Base-by-base conservation (phyloP, 2,329 filamentous ascomycete species). In the Colletotrichum cereale region DNA sequence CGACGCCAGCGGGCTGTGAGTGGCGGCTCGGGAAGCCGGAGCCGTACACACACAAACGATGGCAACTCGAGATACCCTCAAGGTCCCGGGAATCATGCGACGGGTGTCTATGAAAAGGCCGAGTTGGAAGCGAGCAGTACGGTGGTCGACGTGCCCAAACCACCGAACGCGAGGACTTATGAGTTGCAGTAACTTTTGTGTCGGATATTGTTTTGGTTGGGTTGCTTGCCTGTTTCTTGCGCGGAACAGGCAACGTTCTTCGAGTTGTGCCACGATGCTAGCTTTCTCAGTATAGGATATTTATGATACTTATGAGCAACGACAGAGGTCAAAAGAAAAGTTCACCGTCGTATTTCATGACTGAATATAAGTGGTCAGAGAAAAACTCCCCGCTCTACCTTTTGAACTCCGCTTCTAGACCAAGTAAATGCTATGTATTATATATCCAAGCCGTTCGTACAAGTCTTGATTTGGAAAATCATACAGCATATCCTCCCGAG, bases 401-500 rank as follows among this genome's bases (percentile, higher is more conserved):
- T 16, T 40, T 2, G 3, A 11, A 18, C 2, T 14, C 16, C 5
- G 12, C 34, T 40, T 40, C n/a, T 7, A 57, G 18, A 38, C 21
- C 24, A 60, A 60, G 44, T 21, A 44, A 18, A 60, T 40, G 21
- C 21, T 29, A 44, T 61, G 1, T n/a, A 21, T 1, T 0, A n/a
- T n/a, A n/a, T 58, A 58, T 24, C 24, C 29, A 58, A 24, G 36
- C n/a, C 42, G 42, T 16, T 58, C n/a, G 18, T 58, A 58, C 55
- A 58, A 26, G 26, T 5, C 10, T n/a, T 36, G 7, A 11, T 3
- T 11, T 2, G 1, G 3, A 24, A 21, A 5, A 36, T 80, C 74
- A 88, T 7, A 87, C 80, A 0, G 84, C 83, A 67, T 88, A 89
- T 0, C 93, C 94, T 2, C 89, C 94, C 21, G 92, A 94, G 76